These are phyloP conservation scores for Tilletia caries DNA, from an alignment of 1,284 basidiomycete species.

Conservation along the genomic window DNA sequence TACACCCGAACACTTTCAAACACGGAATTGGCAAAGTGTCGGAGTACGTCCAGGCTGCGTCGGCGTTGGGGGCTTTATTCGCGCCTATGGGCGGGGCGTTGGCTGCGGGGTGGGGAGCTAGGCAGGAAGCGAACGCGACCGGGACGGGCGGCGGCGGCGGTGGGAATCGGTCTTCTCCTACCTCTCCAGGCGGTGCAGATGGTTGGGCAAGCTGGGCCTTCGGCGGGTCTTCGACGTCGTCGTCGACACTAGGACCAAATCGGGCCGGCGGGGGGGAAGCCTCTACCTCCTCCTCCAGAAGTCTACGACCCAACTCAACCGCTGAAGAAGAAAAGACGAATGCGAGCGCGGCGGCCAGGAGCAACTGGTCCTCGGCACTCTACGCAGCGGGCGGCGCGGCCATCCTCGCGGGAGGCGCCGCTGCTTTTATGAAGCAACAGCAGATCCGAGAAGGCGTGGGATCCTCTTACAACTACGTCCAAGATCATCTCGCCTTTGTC, in stretches of 20 bases:
- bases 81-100: slow-evolving; percentile 58
- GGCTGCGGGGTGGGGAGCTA: slow-evolving; percentile 53
- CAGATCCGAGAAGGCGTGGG: slow-evolving; percentile 61
- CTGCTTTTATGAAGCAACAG: slow-evolving; percentile 59
- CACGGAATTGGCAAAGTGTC: slow-evolving; percentile 74
- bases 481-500: slow-evolving; percentile 86
- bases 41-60: slow-evolving; percentile 68
- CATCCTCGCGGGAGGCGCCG: slow-evolving; percentile 68
- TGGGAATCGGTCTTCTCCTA: neutral
- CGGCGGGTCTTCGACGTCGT: neutral
- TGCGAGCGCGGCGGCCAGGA: neutral
- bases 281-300: neutral
- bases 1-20: slow-evolving; percentile 83
- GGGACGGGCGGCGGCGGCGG: slow-evolving; percentile 40
- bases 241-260: slow-evolving; percentile 8
- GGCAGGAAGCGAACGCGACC: neutral
- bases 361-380: neutral
- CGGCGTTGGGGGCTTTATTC: slow-evolving; percentile 58
- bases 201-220: slow-evolving; percentile 17
- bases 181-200: slow-evolving; percentile 21
- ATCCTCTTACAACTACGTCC: slow-evolving; percentile 62
- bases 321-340: neutral
- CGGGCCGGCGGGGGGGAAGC: neutral
- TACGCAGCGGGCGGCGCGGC: neutral
- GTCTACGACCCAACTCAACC: slow-evolving; percentile 21